Evolutionary conservation across 140 eudicot species (phyloP).

Genomic region (Flaveria floridana): DNA sequence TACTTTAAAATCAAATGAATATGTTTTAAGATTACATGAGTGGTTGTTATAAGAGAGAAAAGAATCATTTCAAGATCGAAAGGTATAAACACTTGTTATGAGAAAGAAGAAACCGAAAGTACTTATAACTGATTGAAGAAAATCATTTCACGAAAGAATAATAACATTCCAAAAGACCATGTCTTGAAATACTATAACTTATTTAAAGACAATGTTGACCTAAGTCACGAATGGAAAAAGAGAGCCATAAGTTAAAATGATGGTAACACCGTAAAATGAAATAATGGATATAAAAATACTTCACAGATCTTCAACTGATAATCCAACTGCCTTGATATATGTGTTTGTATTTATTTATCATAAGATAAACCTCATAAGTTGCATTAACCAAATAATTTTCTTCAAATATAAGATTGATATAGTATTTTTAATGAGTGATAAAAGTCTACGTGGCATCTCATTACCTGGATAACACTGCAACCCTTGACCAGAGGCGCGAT

Average conservation of each 20-base stretch:
- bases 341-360: background rate
- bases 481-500: no score
- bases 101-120: background rate
- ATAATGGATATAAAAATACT: background rate
- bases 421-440: no score
- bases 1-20: no score
- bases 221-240: background rate
- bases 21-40: no score
- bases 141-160: background rate
- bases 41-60: no score
- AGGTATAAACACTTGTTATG: no score
- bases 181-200: background rate
- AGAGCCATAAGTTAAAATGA: background rate
- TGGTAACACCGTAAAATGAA: background rate
- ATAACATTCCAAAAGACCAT: background rate
- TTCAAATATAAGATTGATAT: no score
- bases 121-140: background rate
- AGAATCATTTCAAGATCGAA: no score
- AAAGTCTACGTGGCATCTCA: no score
- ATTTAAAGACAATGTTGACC: background rate
- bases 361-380: no score
- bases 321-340: constrained; percentile 17
- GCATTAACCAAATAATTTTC: no score
- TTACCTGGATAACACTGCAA: no score
- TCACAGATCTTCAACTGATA: constrained; percentile 9